These are phyloP conservation scores for Jimgerdemannia lactiflua DNA, from an alignment of 192 early-diverging fungal genomes.

Conservation along the genomic window DNA sequence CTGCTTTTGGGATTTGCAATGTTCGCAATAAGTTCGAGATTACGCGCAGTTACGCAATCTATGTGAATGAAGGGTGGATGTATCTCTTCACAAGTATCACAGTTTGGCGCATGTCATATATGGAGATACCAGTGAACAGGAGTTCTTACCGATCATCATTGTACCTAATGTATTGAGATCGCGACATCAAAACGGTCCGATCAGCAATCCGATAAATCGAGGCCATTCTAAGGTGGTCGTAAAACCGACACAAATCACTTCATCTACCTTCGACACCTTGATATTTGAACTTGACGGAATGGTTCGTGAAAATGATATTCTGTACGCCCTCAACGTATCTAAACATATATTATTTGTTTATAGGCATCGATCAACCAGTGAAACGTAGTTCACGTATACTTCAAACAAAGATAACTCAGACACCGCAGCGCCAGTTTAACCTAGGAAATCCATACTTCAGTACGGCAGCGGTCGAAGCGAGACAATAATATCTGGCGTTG, in stretches of 20 bases:
- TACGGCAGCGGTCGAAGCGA: conserved; percentile 50
- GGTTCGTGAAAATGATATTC: conserved; percentile 45
- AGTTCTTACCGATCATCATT: conserved; percentile 30
- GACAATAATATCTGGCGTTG: conserved; percentile 44
- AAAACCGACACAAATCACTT: background rate
- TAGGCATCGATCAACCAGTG: background rate
- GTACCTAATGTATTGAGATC: conserved; percentile 8
- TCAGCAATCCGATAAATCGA: background rate
- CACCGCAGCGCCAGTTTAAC: background rate
- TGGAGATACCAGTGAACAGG: background rate
- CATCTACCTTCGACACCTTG: conserved; percentile 43
- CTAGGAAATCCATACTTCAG: conserved; percentile 33
- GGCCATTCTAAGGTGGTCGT: background rate
- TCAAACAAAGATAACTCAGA: background rate
- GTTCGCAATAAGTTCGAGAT: conserved; percentile 60
- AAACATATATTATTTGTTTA: background rate
- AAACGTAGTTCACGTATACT: background rate
- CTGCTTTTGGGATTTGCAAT: conserved; percentile 40
- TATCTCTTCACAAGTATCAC: too few relatives aligned
- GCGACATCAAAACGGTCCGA: too few relatives aligned
- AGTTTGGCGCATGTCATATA: too few relatives aligned
- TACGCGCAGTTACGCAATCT: conserved; percentile 59
- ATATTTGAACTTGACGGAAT: conserved; percentile 57
- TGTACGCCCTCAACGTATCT: conserved; percentile 50
- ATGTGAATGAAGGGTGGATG: too few relatives aligned